These are phyloP conservation scores for Kuraishia floccosa DNA, from an alignment of 805 yeast species.

Conservation along the genomic window DNA sequence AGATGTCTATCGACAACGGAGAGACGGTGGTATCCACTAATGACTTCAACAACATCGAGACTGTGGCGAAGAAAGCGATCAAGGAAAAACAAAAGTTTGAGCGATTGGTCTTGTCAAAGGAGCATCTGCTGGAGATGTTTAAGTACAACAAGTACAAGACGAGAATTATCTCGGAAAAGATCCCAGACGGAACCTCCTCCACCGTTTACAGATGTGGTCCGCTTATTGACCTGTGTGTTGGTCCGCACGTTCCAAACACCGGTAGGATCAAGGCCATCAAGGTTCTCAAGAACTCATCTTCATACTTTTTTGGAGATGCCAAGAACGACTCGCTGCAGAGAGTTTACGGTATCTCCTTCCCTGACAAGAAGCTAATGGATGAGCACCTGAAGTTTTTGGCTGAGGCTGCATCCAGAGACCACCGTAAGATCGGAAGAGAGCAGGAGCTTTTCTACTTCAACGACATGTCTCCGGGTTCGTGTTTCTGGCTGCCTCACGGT, in stretches of 20 bases:
- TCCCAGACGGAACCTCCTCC: slow-evolving; percentile 92
- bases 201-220: slow-evolving; percentile 98
- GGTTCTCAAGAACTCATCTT: slow-evolving; percentile 89
- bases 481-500: slow-evolving; percentile 99
- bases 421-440: slow-evolving; percentile 91
- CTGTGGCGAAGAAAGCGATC: slow-evolving; percentile 79
- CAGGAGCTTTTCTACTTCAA: slow-evolving; percentile 93
- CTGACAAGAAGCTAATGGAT: slow-evolving; percentile 92
- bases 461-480: slow-evolving; percentile 96
- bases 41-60: slow-evolving; percentile 78
- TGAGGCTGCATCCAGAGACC: slow-evolving; percentile 94
- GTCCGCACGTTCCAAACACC: slow-evolving; percentile 97
- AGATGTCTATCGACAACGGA: slow-evolving; percentile 77
- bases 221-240: slow-evolving; percentile 90
- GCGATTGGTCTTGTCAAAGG: slow-evolving; percentile 87
- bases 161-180: slow-evolving; percentile 71
- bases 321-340: slow-evolving; percentile 93
- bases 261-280: slow-evolving; percentile 93
- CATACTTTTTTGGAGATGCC: slow-evolving; percentile 91
- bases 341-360: slow-evolving; percentile 96
- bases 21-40: slow-evolving; percentile 65
- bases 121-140: slow-evolving; percentile 86
- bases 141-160: slow-evolving; percentile 93
- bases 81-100: slow-evolving; percentile 94
- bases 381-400: slow-evolving; percentile 89